Conservation (phyloP, 2,329 filamentous ascomycete species). For the Apiospora phragmitis region DNA sequence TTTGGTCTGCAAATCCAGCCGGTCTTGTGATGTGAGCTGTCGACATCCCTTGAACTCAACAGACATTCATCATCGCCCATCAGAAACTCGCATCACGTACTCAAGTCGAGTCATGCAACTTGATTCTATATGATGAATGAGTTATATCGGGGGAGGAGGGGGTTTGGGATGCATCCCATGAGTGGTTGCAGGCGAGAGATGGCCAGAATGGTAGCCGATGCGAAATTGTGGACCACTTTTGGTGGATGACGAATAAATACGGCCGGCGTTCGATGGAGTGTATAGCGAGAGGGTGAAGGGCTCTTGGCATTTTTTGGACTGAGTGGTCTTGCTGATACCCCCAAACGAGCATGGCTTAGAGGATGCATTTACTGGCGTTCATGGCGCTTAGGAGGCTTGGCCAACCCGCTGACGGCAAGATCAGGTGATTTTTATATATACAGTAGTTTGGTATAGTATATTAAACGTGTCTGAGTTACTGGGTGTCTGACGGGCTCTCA, state of each 20-base stretch:
- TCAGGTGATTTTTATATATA: neutral
- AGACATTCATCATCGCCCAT: neutral
- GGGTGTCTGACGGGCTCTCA: neutral
- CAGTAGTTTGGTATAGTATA: neutral
- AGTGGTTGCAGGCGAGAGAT: neutral
- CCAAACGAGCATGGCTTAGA: constrained; percentile 9
- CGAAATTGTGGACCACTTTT: neutral
- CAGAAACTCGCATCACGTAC: neutral
- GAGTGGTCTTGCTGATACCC: constrained; percentile 23
- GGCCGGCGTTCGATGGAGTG: neutral
- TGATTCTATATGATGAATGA: neutral
- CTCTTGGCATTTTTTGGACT: constrained; percentile 19
- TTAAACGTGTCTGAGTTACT: neutral
- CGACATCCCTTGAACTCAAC: neutral
- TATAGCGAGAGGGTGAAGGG: neutral
- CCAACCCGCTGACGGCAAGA: neutral
- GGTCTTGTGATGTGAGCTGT: neutral
- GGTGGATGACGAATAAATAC: neutral
- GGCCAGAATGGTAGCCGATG: neutral
- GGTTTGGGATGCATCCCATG: neutral
- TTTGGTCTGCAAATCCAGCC: neutral
- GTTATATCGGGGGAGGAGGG: no score
- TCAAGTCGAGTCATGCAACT: neutral
- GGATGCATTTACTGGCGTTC: neutral
- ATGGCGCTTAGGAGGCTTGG: neutral